Evolutionary conservation across 176 grass and related monocot genomes (phyloP).

Genomic region (Pontederia crassipes): DNA sequence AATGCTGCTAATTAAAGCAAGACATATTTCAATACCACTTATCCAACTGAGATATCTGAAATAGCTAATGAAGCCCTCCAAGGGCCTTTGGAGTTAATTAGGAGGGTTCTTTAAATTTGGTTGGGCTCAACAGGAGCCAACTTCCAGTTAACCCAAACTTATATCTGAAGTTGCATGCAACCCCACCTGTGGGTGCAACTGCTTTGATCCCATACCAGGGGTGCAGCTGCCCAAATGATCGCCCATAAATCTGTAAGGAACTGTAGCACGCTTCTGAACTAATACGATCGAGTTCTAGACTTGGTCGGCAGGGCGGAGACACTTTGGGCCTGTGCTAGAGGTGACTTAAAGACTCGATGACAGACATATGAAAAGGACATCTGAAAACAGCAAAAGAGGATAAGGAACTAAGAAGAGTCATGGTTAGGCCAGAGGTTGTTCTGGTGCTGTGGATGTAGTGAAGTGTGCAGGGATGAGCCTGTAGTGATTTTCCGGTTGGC

Average conservation of each 20-base stretch:
- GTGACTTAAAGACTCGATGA: neutral
- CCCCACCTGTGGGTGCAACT: neutral
- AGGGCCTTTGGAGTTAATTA: too few species aligned
- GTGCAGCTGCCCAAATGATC: too few species aligned
- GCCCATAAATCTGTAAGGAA: neutral
- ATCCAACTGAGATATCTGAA: neutral
- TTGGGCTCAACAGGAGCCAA: neutral
- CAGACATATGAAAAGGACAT: neutral
- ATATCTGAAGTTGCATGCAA: neutral
- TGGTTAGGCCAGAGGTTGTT: slow-evolving; percentile 25
- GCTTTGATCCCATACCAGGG: slow-evolving; percentile 3
- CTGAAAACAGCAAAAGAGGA: neutral
- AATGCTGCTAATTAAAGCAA: too few species aligned
- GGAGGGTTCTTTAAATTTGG: neutral
- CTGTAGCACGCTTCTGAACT: neutral
- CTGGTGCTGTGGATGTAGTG: slow-evolving; percentile 3
- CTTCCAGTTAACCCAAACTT: neutral
- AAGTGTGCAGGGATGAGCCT: slow-evolving; percentile 20
- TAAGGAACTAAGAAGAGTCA: neutral
- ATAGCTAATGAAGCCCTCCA: neutral
- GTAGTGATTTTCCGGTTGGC: slow-evolving; percentile 5
- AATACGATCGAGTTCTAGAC: neutral
- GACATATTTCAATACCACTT: neutral
- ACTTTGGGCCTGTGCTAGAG: neutral
- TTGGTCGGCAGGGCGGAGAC: neutral